Percentiles rank a stretch among this genome's conserved stretches.
phyloP scores from a whole-genome alignment of 257 asterid genomes.

The Thymus quinquecostatus region DNA sequence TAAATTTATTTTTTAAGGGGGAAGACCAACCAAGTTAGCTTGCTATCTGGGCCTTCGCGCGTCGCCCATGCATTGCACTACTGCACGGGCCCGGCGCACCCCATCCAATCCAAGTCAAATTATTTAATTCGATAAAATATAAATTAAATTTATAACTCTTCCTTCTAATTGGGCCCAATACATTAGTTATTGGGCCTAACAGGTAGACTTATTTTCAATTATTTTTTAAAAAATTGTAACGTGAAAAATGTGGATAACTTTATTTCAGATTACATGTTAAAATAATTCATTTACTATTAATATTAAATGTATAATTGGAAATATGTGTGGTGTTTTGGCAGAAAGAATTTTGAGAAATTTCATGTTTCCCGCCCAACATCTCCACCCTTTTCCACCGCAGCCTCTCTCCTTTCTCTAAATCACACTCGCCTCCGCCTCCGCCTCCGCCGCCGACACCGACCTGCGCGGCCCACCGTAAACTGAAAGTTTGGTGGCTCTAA shows the following conservation, averaged over 20 bases:
- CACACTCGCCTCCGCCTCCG: background rate
- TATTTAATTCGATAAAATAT: too few relatives aligned
- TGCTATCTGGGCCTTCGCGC: constrained; percentile 40
- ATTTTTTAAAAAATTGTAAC: too few relatives aligned
- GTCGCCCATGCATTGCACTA: constrained; percentile 44
- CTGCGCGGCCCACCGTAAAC: background rate
- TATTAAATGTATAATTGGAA: too few relatives aligned
- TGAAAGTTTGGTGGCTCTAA: constrained; percentile 13
- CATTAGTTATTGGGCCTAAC: too few relatives aligned
- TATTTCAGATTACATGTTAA: too few relatives aligned
- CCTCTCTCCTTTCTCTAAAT: constrained; percentile 2
- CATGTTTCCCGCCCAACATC: constrained; percentile 60
- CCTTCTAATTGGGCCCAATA: too few relatives aligned
- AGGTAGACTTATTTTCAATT: too few relatives aligned
- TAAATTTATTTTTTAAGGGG: constrained; percentile 16
- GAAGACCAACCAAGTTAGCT: constrained; percentile 33
- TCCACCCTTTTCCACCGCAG: constrained; percentile 18
- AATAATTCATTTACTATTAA: too few relatives aligned
- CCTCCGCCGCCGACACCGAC: background rate
- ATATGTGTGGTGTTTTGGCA: background rate
- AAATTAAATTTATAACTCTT: too few relatives aligned
- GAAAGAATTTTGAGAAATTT: constrained; percentile 25
- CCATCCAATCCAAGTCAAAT: constrained; percentile 25
- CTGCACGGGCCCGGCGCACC: constrained; percentile 41
- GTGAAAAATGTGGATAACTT: too few relatives aligned